phyloP scores from a whole-genome alignment of 208 protist genomes.

The Crithidia acanthocephali region DNA sequence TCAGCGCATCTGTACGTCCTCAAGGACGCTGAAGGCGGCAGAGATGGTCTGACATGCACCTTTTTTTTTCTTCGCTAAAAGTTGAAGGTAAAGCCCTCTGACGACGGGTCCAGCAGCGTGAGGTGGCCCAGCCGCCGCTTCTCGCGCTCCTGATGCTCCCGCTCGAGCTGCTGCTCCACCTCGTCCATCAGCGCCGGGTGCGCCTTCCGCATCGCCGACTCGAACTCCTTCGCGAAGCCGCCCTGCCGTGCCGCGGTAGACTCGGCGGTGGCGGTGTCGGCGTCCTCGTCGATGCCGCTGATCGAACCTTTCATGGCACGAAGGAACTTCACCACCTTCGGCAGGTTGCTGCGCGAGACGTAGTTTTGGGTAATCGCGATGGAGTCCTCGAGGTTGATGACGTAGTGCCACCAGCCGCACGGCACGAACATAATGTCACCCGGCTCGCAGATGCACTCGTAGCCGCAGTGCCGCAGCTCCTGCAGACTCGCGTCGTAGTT shows the following conservation, averaged over 20 bases:
- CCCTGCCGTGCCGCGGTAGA: constrained; percentile 46
- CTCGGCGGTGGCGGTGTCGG: constrained; percentile 50
- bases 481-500: constrained; percentile 83
- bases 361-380: constrained; percentile 93
- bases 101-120: constrained; percentile 51
- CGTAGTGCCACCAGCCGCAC: constrained; percentile 92
- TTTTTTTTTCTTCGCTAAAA: constrained; percentile 46
- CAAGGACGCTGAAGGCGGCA: not conserved
- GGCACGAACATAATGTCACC: constrained; percentile 93
- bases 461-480: constrained; percentile 61
- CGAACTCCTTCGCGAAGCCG: constrained; percentile 74
- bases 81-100: constrained; percentile 77
- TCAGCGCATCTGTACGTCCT: too few relatives aligned
- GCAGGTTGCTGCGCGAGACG: constrained; percentile 77
- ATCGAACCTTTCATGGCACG: constrained; percentile 82
- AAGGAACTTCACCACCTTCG: constrained; percentile 85
- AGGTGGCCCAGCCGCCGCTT: constrained; percentile 48
- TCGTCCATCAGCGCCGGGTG: constrained; percentile 64
- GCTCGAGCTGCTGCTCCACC: constrained; percentile 56
- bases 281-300: constrained; percentile 88
- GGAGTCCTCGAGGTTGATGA: constrained; percentile 89
- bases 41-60: not conserved
- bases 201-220: constrained; percentile 49
- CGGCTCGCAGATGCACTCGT: constrained; percentile 86
- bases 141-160: constrained; percentile 57